These are phyloP conservation scores for Pythium aphanidermatum DNA, from an alignment of 352 stramenopile species.

Conservation along the genomic window DNA sequence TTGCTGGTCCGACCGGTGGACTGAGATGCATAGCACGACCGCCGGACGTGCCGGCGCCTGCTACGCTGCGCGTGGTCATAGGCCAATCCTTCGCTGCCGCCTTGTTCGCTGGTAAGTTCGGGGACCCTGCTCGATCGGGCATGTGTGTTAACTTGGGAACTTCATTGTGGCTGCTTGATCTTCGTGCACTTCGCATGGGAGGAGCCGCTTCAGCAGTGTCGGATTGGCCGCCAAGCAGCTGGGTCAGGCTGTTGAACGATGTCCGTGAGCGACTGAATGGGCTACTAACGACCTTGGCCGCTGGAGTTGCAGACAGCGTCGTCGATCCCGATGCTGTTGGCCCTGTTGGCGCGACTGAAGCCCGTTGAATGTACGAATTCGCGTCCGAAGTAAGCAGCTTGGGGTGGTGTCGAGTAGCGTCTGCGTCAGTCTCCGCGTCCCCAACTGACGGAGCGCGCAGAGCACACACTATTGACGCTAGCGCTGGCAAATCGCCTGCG, in stretches of 20 bases:
- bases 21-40: slow-evolving; percentile 5
- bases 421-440: neutral
- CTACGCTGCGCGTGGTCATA: neutral
- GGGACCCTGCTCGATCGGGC: slow-evolving; percentile 4
- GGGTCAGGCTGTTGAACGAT: slow-evolving; percentile 21
- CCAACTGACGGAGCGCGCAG: slow-evolving; percentile 12
- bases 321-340: neutral
- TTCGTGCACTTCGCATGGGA: slow-evolving; percentile 37
- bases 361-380: too few relatives aligned
- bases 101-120: neutral
- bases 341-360: neutral
- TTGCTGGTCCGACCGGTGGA: slow-evolving; percentile 1
- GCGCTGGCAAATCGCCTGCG: slow-evolving; percentile 58
- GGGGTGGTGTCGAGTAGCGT: too few relatives aligned
- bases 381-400: too few relatives aligned
- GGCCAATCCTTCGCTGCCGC: slow-evolving; percentile 36
- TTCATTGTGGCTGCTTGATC: slow-evolving; percentile 66
- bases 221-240: slow-evolving; percentile 9
- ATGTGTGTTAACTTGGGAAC: slow-evolving; percentile 17
- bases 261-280: slow-evolving; percentile 16
- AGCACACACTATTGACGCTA: slow-evolving; percentile 75
- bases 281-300: slow-evolving; percentile 1
- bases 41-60: slow-evolving; percentile 2
- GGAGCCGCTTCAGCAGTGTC: slow-evolving; percentile 38
- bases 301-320: neutral